Evolutionary conservation across 805 yeast genomes (phyloP).

Genomic region (Lachancea meyersii): DNA sequence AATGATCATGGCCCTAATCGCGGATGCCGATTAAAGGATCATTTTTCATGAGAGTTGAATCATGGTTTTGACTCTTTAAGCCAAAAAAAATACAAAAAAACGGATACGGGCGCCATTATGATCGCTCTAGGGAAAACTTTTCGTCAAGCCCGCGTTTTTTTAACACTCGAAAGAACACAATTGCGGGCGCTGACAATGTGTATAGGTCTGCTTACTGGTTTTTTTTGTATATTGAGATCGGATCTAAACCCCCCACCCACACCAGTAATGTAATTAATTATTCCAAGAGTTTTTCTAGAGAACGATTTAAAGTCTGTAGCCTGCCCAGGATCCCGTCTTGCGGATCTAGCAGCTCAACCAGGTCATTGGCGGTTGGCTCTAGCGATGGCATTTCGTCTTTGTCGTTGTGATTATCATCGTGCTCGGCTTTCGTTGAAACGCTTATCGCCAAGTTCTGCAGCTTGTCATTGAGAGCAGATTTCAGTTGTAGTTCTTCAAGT

Average conservation of each 20-base stretch:
- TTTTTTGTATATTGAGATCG: background rate
- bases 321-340: slow-evolving; percentile 17
- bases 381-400: background rate
- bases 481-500: slow-evolving; percentile 5
- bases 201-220: slow-evolving; percentile 7
- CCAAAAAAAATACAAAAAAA: background rate
- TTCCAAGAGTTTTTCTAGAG: slow-evolving; percentile 8
- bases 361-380: slow-evolving; percentile 1
- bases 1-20: slow-evolving; percentile 89
- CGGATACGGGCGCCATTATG: background rate
- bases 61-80: no score
- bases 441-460: slow-evolving; percentile 1
- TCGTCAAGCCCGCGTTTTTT: background rate
- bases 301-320: slow-evolving; percentile 14
- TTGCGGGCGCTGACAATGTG: background rate
- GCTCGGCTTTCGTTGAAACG: background rate
- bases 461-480: slow-evolving; percentile 7
- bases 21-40: slow-evolving; percentile 38
- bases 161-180: background rate
- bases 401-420: background rate
- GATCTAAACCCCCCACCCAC: no score
- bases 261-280: slow-evolving; percentile 3
- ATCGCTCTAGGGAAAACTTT: no score
- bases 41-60: no score
- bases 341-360: slow-evolving; percentile 16